Base-by-base conservation (phyloP, 257 asterid genomes). In the Nyctanthes arbortristis region DNA sequence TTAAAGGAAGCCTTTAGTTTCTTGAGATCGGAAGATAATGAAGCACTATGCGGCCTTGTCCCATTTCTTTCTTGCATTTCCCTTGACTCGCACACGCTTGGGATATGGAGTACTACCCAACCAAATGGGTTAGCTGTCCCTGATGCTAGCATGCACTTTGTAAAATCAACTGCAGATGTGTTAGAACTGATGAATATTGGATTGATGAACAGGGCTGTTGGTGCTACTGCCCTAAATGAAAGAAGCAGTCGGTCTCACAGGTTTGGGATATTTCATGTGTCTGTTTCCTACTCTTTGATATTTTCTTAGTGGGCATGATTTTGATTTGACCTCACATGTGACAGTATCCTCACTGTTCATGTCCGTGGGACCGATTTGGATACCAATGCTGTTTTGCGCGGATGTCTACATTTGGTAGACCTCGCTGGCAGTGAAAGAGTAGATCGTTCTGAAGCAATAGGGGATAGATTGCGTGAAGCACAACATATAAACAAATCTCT, bases 71-170 rank as follows among this genome's bases (percentile, higher is more conserved):
- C 32, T 75, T 72, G 90, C 74, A n/a, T 79, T 86, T 49, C 58
- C 91, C 61, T 88, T 93, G 74, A 93, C 96, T 85, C 79, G 79
- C 96, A 61, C 78, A 93, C 98, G 68, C 96, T 93, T 58, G 98
- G 97, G 89, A 93, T 93, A 76, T 91, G 93, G 94, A 89, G 75
- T 80, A 81, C 83, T 61, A 66, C 97, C 63, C 98, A 88, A 74
- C 97, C 97, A 30, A 93, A 93, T 72, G 98, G 97, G 71, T 79
- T 93, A 72, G 91, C 96, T 66, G 96, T 93, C 68, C 98, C 98
- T 45, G 96, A 91, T 85, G 97, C 98, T 69, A 93, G 91, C 80
- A 84, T 91, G 96, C 92, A 93, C 73, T 71, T 72, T 16, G 90
- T 87, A 1, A 66, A 79, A 67, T 73, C 80, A 25, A 70, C 90